Base-by-base conservation (phyloP, 495 filamentous ascomycete genomes). In the Penicillium ochrochloron region DNA sequence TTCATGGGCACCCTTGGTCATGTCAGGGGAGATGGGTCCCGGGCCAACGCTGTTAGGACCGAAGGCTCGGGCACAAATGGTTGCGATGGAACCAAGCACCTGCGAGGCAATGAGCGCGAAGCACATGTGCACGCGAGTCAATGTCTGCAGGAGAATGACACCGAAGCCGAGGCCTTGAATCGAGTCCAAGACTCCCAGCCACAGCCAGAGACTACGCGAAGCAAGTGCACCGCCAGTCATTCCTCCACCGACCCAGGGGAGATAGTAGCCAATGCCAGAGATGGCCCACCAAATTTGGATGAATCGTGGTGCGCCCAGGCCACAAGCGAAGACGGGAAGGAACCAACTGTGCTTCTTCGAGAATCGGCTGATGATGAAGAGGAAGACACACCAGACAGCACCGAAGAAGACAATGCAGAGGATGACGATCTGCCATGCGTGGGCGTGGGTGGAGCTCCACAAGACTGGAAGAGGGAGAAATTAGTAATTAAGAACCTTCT, bases 281-380 rank as follows among this genome's bases (percentile, higher is more conserved):
- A 78, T 72, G 59, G 75, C 81, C 81, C 81, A 83, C 75, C 80
- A 80, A 60, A 83, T 82, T 62, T 83, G 81, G 6, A 78, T 78
- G 73, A 81, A 83, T 31, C 80, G 79, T 10, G 81, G 81, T 10
- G 80, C 80, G 9, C 79, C 80, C 4, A 83, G 74, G 57, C 80
- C 81, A 52, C 81, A 82, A 25, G 81, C 81, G 39, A 83, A 82
- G 21, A 83, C 78, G 9, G 81, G 81, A 31, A 83, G 70, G 64
- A 83, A 80, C 81, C 81, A 83, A 51, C 73, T 80, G 63, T 83
- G 81, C 15, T 56, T 65, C 62, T 76, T 80, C 34, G 79, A 82
- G 25, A 82, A 76, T 17, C 66, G 68, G 64, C 73, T 74, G 60
- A 83, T 76, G 15, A 83, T 53, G 63, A 66, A 77, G 2, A 84